Percentiles rank a stretch among this genome's conserved stretches.
These are phyloP conservation scores for Cystofilobasidium bisporidii DNA, from an alignment of 768 basidiomycete genomes.

Conservation along the genomic window DNA sequence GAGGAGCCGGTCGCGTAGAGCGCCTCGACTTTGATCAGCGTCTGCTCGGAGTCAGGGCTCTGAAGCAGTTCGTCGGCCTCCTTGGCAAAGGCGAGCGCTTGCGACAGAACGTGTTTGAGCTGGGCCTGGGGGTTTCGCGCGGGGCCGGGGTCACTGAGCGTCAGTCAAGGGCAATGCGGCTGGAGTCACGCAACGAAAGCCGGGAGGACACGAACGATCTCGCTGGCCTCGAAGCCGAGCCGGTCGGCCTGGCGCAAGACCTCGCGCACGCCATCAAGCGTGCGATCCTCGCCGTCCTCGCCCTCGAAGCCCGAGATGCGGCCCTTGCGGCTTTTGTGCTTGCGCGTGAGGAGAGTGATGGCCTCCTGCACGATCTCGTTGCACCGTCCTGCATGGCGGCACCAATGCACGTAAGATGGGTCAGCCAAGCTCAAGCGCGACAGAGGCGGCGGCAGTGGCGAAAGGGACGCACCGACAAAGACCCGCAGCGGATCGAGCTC, in stretches of 20 bases:
- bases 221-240: conserved; percentile 75
- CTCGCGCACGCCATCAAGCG: conserved; percentile 54
- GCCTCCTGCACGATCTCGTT: conserved; percentile 32
- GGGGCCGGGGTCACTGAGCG: too few relatives aligned
- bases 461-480: conserved; percentile 49
- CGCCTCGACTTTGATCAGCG: conserved; percentile 52
- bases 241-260: conserved; percentile 62
- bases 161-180: too few relatives aligned
- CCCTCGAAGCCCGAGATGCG: conserved; percentile 31
- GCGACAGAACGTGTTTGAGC: conserved; percentile 32
- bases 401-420: too few relatives aligned
- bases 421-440: too few relatives aligned
- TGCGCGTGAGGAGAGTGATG: conserved; percentile 20
- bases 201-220: conserved; percentile 46
- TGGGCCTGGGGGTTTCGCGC: conserved; percentile 10
- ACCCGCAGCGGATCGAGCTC: conserved; percentile 64
- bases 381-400: background rate
- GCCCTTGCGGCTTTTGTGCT: conserved; percentile 17
- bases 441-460: conserved; percentile 29
- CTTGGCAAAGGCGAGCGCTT: conserved; percentile 34
- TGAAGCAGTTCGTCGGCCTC: conserved; percentile 34
- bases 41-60: conserved; percentile 38
- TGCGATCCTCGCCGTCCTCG: conserved; percentile 49
- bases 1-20: conserved; percentile 61
- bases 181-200: too few relatives aligned